Percentiles rank a stretch among this genome's conserved stretches.
Evolutionary conservation across 257 asterid genomes (phyloP).

Genomic region (Capsicum rhomboideum): DNA sequence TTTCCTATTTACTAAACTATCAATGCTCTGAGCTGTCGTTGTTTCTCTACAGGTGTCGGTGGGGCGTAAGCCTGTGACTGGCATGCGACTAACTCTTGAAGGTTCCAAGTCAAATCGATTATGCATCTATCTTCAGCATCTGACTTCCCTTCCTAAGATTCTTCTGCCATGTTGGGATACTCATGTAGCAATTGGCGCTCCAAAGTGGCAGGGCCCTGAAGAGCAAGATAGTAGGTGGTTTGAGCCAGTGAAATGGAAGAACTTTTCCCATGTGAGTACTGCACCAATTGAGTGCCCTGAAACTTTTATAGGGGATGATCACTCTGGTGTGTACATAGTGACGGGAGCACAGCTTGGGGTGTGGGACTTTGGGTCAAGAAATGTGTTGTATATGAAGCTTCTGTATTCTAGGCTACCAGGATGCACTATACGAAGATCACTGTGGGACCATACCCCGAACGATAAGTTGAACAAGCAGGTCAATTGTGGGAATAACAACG

Average conservation of each 20-base stretch:
- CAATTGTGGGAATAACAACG: background rate
- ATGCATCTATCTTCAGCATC: slow-evolving; percentile 57
- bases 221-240: slow-evolving; percentile 93
- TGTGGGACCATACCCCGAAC: slow-evolving; percentile 59
- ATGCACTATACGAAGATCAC: slow-evolving; percentile 60
- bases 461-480: slow-evolving; percentile 28
- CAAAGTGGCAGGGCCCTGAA: slow-evolving; percentile 89
- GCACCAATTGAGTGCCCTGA: slow-evolving; percentile 79
- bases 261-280: slow-evolving; percentile 71
- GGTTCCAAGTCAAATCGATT: slow-evolving; percentile 70
- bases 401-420: slow-evolving; percentile 64
- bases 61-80: slow-evolving; percentile 80
- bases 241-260: slow-evolving; percentile 83
- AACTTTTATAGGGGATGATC: slow-evolving; percentile 41
- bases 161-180: slow-evolving; percentile 75
- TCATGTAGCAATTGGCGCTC: slow-evolving; percentile 76
- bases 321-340: slow-evolving; percentile 51
- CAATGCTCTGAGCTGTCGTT: background rate
- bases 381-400: slow-evolving; percentile 66
- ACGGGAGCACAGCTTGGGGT: slow-evolving; percentile 88
- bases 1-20: background rate
- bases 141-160: slow-evolving; percentile 58
- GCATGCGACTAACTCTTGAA: slow-evolving; percentile 66
- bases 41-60: slow-evolving; percentile 49
- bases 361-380: slow-evolving; percentile 84